A percentile compares a stretch with the other conserved stretches of the same genome.
Conservation (phyloP, 768 basidiomycete genomes). For the Rhodotorula toruloides region DNA sequence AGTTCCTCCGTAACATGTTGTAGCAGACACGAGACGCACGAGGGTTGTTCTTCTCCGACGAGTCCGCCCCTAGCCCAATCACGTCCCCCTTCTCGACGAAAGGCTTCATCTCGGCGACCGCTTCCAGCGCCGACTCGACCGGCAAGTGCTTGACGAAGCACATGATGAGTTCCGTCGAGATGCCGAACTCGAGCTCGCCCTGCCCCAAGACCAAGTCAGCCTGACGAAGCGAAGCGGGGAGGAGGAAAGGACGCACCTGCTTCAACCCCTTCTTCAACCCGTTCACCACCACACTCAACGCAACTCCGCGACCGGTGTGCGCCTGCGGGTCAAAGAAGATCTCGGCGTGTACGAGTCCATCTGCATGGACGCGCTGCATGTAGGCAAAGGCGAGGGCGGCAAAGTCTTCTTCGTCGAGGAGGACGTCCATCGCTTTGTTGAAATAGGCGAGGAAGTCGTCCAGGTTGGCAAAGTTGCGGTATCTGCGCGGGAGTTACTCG, state of each 20-base stretch:
- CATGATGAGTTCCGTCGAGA: conserved; percentile 33
- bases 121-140: conserved; percentile 23
- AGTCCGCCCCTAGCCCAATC: conserved; percentile 36
- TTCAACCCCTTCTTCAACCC: conserved; percentile 37
- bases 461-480: conserved; percentile 37
- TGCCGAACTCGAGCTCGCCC: conserved; percentile 36
- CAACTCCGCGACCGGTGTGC: conserved; percentile 35
- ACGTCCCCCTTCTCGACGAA: conserved; percentile 33
- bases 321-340: conserved; percentile 38
- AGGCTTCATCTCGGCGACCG: conserved; percentile 20
- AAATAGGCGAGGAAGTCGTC: conserved; percentile 40
- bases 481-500: conserved; percentile 3
- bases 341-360: conserved; percentile 40
- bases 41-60: conserved; percentile 28
- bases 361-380: conserved; percentile 22
- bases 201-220: not conserved
- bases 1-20: no score
- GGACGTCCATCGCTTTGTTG: conserved; percentile 36
- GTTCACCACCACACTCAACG: conserved; percentile 28
- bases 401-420: conserved; percentile 37
- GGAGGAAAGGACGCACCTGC: not conserved
- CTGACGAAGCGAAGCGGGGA: not conserved
- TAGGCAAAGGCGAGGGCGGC: conserved; percentile 34
- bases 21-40: conserved; percentile 4
- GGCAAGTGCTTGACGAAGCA: conserved; percentile 39